Base-by-base conservation (phyloP, 1,139 yeast species). In the Sugiyamaella pinicola region DNA sequence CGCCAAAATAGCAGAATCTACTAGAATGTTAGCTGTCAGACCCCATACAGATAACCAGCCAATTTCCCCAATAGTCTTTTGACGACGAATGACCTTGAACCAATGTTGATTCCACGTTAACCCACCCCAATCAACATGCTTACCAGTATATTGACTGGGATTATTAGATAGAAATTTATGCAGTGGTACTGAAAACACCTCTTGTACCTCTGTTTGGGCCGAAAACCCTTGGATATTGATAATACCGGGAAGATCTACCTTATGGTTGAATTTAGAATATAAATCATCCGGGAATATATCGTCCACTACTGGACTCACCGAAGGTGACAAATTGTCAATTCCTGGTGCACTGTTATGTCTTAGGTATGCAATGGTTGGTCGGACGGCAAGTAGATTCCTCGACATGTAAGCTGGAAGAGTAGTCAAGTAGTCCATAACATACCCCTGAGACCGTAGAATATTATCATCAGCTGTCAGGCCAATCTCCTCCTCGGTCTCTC, bases 401-500 rank as follows among this genome's bases (percentile, higher is more conserved):
- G 93, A 84, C 26, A 90, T 69, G 66, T 87, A 90, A 54, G 87
- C 76, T 1, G 96, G 96, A 62, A 89, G 67, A 6, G 79, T 72
- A 49, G 80, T 79, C 35, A 86, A 65, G 55, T 79, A 79, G 53
- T 83, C 85, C 50, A 87, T 46, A 9, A 43, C 33, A 48, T 56
- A 58, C 12, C 60, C 64, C 15, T 53, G 55, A n/a, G 47, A 37
- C 12, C 49, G 53, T 22, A 85, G 70, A 12, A 67, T 69, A 0
- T 69, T 74, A 60, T 84, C 79, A 61, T 76, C 72, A 17, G 76
- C 71, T 4, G 82, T 79, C 12, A 90, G 69, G 0, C 96, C 96
- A 49, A 89, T 87, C 67, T 90, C 97, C 67, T 90, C 97, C 58
- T 78, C 81, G 64, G 89, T 84, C 69, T 90, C 97, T 47, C 97